These are phyloP conservation scores for Mycena maculata DNA, from an alignment of 768 basidiomycete genomes.

Conservation along the genomic window DNA sequence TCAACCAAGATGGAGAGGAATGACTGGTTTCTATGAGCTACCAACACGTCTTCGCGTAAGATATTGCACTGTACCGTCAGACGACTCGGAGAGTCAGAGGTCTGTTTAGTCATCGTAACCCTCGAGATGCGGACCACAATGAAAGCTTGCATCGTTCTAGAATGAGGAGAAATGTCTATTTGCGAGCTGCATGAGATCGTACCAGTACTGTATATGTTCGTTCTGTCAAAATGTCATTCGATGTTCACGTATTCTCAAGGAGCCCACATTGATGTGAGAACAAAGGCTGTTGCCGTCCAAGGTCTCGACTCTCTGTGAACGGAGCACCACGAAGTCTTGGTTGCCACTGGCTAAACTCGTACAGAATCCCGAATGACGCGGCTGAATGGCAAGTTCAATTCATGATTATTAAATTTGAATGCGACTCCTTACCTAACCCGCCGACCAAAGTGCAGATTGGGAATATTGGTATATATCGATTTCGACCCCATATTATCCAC, in stretches of 20 bases:
- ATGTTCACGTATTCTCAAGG: too few species aligned
- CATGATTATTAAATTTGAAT: not conserved
- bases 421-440: not conserved
- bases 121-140: conserved; percentile 9
- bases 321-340: conserved; percentile 1
- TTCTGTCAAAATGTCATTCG: not conserved
- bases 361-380: not conserved
- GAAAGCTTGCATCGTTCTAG: not conserved
- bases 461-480: conserved; percentile 13
- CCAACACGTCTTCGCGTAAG: too few species aligned
- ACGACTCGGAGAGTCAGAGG: not conserved
- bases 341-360: not conserved
- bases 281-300: not conserved
- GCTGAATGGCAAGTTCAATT: not conserved
- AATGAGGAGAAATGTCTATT: too few species aligned
- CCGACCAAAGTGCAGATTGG: conserved; percentile 9
- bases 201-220: conserved; percentile 16
- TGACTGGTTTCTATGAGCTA: not conserved
- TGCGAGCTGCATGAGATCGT: not conserved
- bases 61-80: not conserved
- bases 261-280: not conserved
- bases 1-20: conserved; percentile 19
- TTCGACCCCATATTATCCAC: conserved; percentile 39
- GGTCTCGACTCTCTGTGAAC: not conserved
- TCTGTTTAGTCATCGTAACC: not conserved